These are phyloP conservation scores for Populus hybrid DNA, from an alignment of 441 rosid species.

Conservation along the genomic window DNA sequence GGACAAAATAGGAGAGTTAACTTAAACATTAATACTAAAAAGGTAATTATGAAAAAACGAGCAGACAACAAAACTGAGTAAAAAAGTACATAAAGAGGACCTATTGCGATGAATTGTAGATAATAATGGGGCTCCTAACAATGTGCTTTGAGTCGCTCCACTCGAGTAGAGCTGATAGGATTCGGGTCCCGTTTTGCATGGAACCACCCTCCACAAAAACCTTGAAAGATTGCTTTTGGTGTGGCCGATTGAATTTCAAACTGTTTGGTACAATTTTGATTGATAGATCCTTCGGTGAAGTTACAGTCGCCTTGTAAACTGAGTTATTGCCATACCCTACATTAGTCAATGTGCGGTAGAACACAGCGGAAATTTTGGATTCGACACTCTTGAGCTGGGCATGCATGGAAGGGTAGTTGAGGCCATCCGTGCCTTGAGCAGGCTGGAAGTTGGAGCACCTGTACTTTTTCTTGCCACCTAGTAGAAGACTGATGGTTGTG, in stretches of 20 bases:
- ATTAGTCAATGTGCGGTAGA: constrained; percentile 41
- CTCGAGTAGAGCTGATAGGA: constrained; percentile 50
- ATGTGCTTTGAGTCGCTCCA: constrained; percentile 58
- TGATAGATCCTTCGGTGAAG: constrained; percentile 36
- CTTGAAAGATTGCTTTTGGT: constrained; percentile 40
- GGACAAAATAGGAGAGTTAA: background rate
- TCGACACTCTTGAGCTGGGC: constrained; percentile 22
- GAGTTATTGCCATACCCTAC: constrained; percentile 39
- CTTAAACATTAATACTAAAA: background rate
- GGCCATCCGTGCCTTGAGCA: constrained; percentile 35
- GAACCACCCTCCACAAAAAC: constrained; percentile 48
- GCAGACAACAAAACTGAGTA: background rate
- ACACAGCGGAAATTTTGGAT: constrained; percentile 35
- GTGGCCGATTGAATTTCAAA: constrained; percentile 25
- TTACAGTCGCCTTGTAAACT: constrained; percentile 31
- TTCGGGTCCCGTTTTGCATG: constrained; percentile 15
- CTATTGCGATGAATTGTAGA: constrained; percentile 20
- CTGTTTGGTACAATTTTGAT: constrained; percentile 34
- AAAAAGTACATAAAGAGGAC: background rate
- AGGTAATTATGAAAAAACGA: background rate
- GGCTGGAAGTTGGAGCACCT: constrained; percentile 42
- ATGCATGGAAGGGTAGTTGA: constrained; percentile 70
- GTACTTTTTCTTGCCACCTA: constrained; percentile 38
- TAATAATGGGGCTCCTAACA: constrained; percentile 60
- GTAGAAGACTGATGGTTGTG: constrained; percentile 29